Conservation (phyloP, 495 filamentous ascomycete species). For the Jackrogersella minutella region DNA sequence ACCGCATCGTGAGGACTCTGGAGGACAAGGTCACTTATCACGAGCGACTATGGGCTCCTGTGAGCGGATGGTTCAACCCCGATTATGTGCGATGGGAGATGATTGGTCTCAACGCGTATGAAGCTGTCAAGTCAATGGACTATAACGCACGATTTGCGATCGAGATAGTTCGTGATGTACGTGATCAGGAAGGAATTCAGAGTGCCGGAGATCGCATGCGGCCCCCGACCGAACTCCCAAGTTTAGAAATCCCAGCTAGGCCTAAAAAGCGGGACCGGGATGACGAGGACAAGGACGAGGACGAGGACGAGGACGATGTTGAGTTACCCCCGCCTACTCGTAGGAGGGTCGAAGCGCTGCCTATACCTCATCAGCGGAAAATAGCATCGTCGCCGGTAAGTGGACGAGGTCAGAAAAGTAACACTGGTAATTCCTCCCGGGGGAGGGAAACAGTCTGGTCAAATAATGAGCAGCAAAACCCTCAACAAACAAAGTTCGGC, state of each 20-base stretch:
- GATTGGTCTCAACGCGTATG: slow-evolving; percentile 30
- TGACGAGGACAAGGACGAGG: neutral
- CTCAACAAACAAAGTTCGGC: no score
- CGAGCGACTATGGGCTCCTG: slow-evolving; percentile 12
- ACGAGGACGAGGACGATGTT: neutral
- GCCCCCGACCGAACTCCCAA: neutral
- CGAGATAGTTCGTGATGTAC: slow-evolving; percentile 19
- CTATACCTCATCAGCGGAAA: neutral
- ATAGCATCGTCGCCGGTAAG: no score
- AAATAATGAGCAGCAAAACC: no score
- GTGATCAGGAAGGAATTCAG: neutral
- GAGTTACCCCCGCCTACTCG: neutral
- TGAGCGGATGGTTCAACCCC: slow-evolving; percentile 35
- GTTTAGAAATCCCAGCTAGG: no score
- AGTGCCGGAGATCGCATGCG: slow-evolving; percentile 4
- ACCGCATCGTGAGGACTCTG: slow-evolving; percentile 17
- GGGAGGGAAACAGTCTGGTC: no score
- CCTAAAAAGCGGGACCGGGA: neutral
- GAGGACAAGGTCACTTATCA: neutral
- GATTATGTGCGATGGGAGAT: slow-evolving; percentile 41
- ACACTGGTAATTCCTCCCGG: no score
- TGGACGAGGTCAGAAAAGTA: no score
- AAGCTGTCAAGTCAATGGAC: slow-evolving; percentile 23
- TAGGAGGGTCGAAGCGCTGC: neutral
- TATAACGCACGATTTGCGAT: slow-evolving; percentile 37